A percentile compares a stretch with the other conserved stretches of the same genome.
phyloP scores from a whole-genome alignment of 768 basidiomycete species.

The Cyclocybe cylindracea region DNA sequence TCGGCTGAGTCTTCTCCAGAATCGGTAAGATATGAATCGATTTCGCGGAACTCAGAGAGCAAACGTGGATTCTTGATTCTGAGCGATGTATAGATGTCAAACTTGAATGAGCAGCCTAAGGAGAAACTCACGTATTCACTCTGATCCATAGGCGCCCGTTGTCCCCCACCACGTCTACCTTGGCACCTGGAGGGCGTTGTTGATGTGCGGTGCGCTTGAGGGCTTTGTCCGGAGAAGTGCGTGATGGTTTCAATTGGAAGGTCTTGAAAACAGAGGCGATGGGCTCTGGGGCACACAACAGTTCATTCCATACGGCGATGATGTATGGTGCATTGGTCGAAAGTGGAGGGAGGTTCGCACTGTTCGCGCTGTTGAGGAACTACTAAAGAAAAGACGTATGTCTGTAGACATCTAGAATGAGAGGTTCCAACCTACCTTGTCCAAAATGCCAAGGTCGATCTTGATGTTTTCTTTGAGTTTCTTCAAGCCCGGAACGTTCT shows the following conservation, averaged over 20 bases:
- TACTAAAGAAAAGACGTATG: conserved; percentile 44
- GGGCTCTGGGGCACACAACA: conserved; percentile 59
- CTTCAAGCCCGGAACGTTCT: conserved; percentile 45
- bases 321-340: conserved; percentile 83
- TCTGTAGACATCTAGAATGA: conserved; percentile 2
- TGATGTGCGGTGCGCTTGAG: conserved; percentile 22
- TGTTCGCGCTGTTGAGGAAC: conserved; percentile 56
- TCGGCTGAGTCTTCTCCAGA: conserved; percentile 51
- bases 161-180: conserved; percentile 81
- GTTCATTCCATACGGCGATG: conserved; percentile 81
- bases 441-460: conserved; percentile 44
- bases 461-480: conserved; percentile 46
- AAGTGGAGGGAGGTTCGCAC: conserved; percentile 45
- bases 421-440: conserved; percentile 36
- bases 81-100: background rate
- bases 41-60: conserved; percentile 78
- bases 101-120: background rate
- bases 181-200: conserved; percentile 42
- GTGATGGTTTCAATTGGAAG: conserved; percentile 31
- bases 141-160: conserved; percentile 79
- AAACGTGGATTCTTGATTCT: conserved; percentile 81
- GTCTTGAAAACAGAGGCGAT: conserved; percentile 60
- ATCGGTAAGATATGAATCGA: conserved; percentile 78
- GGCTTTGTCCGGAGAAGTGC: conserved; percentile 7
- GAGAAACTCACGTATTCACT: conserved; percentile 75